Evolutionary conservation across 345 rosid species (phyloP).

Genomic region (Physaria fendleri): DNA sequence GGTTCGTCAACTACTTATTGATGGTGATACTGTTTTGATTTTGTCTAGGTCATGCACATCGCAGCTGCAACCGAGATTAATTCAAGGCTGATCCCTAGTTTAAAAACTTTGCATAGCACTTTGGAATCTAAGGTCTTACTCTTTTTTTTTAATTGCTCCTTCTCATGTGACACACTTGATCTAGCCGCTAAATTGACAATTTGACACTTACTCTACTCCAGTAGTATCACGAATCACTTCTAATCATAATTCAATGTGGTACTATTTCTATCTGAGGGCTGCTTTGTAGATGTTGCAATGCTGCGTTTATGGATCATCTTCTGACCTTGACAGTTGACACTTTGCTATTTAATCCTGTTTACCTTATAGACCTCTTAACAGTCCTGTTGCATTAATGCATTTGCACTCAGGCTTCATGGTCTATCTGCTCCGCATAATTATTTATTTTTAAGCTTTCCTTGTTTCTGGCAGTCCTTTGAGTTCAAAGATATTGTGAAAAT

Average conservation of each 20-base stretch:
- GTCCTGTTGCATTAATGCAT: neutral
- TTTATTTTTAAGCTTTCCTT: neutral
- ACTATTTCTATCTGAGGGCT: neutral
- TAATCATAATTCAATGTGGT: neutral
- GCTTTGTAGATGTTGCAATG: slow-evolving; percentile 9
- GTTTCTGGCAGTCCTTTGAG: slow-evolving; percentile 50
- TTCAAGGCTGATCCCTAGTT: slow-evolving; percentile 70
- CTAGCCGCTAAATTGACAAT: neutral
- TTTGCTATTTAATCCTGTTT: neutral
- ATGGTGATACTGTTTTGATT: slow-evolving; percentile 5
- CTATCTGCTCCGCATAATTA: neutral
- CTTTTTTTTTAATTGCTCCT: slow-evolving; percentile 19
- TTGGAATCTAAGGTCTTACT: slow-evolving; percentile 63
- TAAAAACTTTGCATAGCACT: slow-evolving; percentile 64
- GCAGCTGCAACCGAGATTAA: slow-evolving; percentile 90
- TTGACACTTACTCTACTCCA: neutral
- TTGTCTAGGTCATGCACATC: slow-evolving; percentile 87
- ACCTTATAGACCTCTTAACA: neutral
- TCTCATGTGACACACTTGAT: neutral
- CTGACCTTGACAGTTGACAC: neutral
- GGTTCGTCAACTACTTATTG: neutral
- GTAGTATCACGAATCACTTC: neutral
- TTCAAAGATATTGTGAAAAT: slow-evolving; percentile 89
- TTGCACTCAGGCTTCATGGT: neutral
- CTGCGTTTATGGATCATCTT: slow-evolving; percentile 1